Evolutionary conservation across 2,329 filamentous ascomycete species (phyloP).

Genomic region (Dichotomopilus funicola): DNA sequence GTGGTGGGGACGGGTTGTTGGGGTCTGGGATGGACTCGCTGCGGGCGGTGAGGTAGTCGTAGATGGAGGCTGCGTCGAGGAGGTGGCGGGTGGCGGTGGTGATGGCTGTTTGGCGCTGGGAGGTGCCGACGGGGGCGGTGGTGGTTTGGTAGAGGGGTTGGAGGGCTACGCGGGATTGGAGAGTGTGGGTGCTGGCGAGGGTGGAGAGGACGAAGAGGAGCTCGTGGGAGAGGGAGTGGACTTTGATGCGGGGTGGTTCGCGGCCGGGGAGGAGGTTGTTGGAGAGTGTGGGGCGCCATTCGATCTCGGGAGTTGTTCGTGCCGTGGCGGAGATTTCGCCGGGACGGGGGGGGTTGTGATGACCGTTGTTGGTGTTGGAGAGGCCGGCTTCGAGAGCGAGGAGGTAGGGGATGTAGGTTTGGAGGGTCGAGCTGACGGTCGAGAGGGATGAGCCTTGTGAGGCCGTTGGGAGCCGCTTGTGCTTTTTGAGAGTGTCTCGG

Average conservation of each 20-base stretch:
- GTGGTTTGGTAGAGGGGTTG: conserved; percentile 65
- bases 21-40: conserved; percentile 37
- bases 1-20: conserved; percentile 5
- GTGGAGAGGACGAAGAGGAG: conserved; percentile 72
- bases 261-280: conserved; percentile 46
- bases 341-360: conserved; percentile 37
- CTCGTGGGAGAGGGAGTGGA: conserved; percentile 75
- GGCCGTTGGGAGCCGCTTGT: conserved; percentile 74
- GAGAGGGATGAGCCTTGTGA: conserved; percentile 66
- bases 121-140: conserved; percentile 51
- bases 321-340: conserved; percentile 64
- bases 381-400: conserved; percentile 69
- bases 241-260: conserved; percentile 59
- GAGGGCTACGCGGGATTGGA: conserved; percentile 66
- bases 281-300: conserved; percentile 80
- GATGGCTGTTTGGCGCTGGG: conserved; percentile 65
- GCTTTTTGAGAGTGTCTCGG: conserved; percentile 74
- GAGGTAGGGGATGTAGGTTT: conserved; percentile 77
- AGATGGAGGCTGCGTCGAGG: conserved; percentile 71
- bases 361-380: conserved; percentile 25
- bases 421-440: conserved; percentile 61
- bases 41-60: conserved; percentile 61
- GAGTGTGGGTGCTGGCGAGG: conserved; percentile 65
- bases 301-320: conserved; percentile 54
- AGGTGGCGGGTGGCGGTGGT: conserved; percentile 70